Base-by-base conservation (phyloP, 495 filamentous ascomycete species). In the Tuber aestivum region DNA sequence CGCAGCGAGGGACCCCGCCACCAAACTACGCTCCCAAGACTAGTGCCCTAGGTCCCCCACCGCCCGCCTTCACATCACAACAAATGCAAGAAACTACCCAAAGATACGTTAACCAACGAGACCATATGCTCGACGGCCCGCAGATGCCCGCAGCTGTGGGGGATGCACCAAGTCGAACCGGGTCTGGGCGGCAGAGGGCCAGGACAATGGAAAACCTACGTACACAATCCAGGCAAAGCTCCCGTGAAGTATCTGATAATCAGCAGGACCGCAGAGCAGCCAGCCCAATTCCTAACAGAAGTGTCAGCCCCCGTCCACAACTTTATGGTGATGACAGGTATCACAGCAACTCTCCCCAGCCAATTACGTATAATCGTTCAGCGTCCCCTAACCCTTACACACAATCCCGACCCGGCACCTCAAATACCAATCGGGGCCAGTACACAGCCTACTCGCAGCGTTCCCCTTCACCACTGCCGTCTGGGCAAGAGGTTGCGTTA, bases 1-100 rank as follows among this genome's bases (percentile, higher is more conserved):
- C 86, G 14, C 86, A 89, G 77, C 85, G 91, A 80, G 90, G 90
- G 10, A 93, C 91, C 48, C 92, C 92, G 12, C 94, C 95, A 10
- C 95, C 96, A 3, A 92, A 92, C 0, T 98, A 97, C 81, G 90
- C 92, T 69, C 84, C 88, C 10, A 83, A 70, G 86, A 92, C 48
- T 81, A 95, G 88, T 80, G 89, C 94, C 68, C 89, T 99, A 20
- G 96, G 91, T 75, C 92, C 94, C 23, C 96, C 96, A 1, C 90
- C 95, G 73, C 95, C 95, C 0, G 96, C 96, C 18, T 93, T 94
- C 76, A 98, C 96, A 0, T 91, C 92, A 12, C 90, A 91, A 73
- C 91, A 94, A 69, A 99, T 99, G 96, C 91, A 97, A 79, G 91
- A 95, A 81, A 92, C 95, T 20, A 94, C 93, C 1, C 90, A 94